These are phyloP conservation scores for Ceratobasidium sp. DNA, from an alignment of 1,284 basidiomycete species.

Conservation along the genomic window DNA sequence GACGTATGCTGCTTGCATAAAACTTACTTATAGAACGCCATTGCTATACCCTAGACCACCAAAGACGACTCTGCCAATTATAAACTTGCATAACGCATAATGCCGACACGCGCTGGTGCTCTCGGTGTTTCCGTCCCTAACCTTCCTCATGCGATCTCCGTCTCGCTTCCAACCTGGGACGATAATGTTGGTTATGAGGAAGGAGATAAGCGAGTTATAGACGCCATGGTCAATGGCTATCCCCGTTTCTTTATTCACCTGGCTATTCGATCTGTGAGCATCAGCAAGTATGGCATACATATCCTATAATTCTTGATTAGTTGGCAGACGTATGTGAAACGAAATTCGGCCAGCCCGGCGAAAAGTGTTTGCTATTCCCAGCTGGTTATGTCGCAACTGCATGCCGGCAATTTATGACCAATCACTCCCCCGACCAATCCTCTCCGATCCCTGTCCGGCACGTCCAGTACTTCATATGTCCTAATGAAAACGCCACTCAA, in stretches of 20 bases:
- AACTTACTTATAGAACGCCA: neutral
- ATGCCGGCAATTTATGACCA: slow-evolving; percentile 77
- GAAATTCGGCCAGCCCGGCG: slow-evolving; percentile 74
- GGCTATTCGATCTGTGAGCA: slow-evolving; percentile 71
- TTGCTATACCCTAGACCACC: slow-evolving; percentile 13
- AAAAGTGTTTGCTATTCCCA: slow-evolving; percentile 80
- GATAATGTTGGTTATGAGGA: slow-evolving; percentile 96
- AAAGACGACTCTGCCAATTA: no score
- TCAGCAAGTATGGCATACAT: neutral
- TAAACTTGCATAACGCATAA: no score
- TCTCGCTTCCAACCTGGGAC: slow-evolving; percentile 94
- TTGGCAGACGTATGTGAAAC: slow-evolving; percentile 77
- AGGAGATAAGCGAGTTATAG: slow-evolving; percentile 81
- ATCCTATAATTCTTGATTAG: slow-evolving; percentile 52
- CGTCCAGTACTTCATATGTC: slow-evolving; percentile 76
- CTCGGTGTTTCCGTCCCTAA: slow-evolving; percentile 42
- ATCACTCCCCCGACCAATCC: slow-evolving; percentile 55
- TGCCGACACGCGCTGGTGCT: slow-evolving; percentile 12
- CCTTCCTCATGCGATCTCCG: slow-evolving; percentile 88
- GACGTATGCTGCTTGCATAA: neutral
- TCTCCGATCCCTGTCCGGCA: slow-evolving; percentile 63
- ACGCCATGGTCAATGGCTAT: slow-evolving; percentile 92
- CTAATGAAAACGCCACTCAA: slow-evolving; percentile 49
- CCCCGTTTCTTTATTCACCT: slow-evolving; percentile 96
- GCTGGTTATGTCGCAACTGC: slow-evolving; percentile 73